Evolutionary conservation across 1,284 basidiomycete genomes (phyloP), one percentile per base, ranked within the genome.

Genomic region (Trametes versicolor): DNA sequence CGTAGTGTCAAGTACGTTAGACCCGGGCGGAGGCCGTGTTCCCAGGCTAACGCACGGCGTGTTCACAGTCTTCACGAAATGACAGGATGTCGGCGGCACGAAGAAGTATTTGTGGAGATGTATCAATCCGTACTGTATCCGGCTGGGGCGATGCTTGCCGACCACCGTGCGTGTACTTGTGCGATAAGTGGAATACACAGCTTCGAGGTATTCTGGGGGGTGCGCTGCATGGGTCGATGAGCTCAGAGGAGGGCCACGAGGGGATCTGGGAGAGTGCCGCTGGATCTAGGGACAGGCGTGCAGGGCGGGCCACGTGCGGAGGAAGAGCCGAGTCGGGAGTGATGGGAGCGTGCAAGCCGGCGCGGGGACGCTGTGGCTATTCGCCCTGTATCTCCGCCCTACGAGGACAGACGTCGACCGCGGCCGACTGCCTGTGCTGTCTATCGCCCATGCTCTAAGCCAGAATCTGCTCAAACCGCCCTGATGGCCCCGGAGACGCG

Each of bases 1-100:
- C 77, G 96, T 98, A 17, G 93, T 96, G 62, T 95, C 93, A 39
- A 92, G 95, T 96, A 73, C 77, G 94, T 86, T 29, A 41, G 29
- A 8, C 29, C 29, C 29, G 29, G 4, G 29, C 29, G 29, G 29
- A 32, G 29, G 29, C 29, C 29, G 29, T 32, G 45, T 63, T 61
- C 60, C 59, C 55, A 57, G 25, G 58, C 65, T 69, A 56, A 69
- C 47, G 45, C 23, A 34, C 51, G 59, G 61, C 52, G 45, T 41
- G 54, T 54, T 51, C 45, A 52, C 71, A 79, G 79, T 80, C 60
- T 80, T 79, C 69, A 79, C 79, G 43, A 80, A 80, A 67, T 80
- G 71, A 71, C 50, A 37, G 32, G 41, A 47, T 32, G 37, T 49
- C 10, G 49, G 48, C n/a, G 3, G 25, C 48, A 17, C 7, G 6